Evolutionary conservation across 1,139 yeast genomes (phyloP).

Genomic region (Nakaseomyces nivariensis): DNA sequence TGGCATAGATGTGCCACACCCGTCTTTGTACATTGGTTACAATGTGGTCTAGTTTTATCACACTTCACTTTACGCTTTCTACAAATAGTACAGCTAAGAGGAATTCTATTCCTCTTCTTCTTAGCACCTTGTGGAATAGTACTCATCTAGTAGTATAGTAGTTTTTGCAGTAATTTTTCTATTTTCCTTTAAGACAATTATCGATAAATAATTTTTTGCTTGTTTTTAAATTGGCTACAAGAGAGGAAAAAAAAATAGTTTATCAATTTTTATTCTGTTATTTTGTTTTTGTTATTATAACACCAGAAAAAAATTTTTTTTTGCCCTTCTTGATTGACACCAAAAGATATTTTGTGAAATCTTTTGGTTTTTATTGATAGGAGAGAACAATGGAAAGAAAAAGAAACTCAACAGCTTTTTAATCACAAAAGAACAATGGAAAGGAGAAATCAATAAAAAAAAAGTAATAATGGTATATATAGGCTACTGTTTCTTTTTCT

Average conservation of each 20-base stretch:
- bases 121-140: slow-evolving; percentile 8
- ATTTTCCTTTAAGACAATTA: too few relatives aligned
- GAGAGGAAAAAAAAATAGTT: too few relatives aligned
- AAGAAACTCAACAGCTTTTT: too few relatives aligned
- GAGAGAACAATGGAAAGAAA: too few relatives aligned
- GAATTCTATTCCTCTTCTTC: slow-evolving; percentile 38
- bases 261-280: too few relatives aligned
- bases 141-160: neutral
- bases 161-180: too few relatives aligned
- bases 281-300: neutral
- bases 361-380: too few relatives aligned
- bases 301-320: neutral
- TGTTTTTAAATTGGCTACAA: neutral
- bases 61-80: slow-evolving; percentile 44
- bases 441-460: too few relatives aligned
- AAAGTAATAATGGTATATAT: too few relatives aligned
- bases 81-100: slow-evolving; percentile 40
- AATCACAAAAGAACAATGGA: too few relatives aligned
- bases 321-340: neutral
- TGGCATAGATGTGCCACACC: slow-evolving; percentile 67
- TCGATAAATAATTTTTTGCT: neutral
- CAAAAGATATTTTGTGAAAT: neutral
- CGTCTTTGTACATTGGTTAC: slow-evolving; percentile 62
- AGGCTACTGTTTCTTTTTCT: too few relatives aligned
- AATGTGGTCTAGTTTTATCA: slow-evolving; percentile 50